phyloP scores from a whole-genome alignment of 2,329 filamentous ascomycete genomes.

The Teratosphaeria gauchensis region DNA sequence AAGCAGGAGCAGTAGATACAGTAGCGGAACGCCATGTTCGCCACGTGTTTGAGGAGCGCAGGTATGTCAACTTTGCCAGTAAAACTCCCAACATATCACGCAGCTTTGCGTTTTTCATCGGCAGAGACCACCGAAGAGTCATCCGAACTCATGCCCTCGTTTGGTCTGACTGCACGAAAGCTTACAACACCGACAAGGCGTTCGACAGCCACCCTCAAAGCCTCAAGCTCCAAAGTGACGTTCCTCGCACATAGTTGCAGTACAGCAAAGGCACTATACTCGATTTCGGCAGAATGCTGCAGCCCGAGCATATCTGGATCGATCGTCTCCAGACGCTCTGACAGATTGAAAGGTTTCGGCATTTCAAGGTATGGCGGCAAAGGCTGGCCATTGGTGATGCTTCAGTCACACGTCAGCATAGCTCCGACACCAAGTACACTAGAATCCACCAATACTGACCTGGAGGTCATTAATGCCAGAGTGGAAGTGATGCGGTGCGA shows the following conservation, averaged over 20 bases:
- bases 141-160: not conserved
- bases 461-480: slow-evolving; percentile 57
- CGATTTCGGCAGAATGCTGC: slow-evolving; percentile 38
- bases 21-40: too few species aligned
- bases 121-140: not conserved
- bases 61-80: too few species aligned
- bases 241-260: not conserved
- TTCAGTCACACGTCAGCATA: slow-evolving; percentile 60
- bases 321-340: slow-evolving; percentile 46
- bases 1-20: too few species aligned
- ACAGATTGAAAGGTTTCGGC: slow-evolving; percentile 52
- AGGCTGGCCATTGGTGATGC: slow-evolving; percentile 54
- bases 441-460: slow-evolving; percentile 59
- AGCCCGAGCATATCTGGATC: slow-evolving; percentile 44
- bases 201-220: slow-evolving; percentile 35
- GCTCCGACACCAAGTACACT: slow-evolving; percentile 46
- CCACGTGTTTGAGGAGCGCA: too few species aligned
- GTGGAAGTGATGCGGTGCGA: slow-evolving; percentile 56
- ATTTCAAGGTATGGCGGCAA: slow-evolving; percentile 61
- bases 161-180: slow-evolving; percentile 41
- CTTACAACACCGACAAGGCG: slow-evolving; percentile 61
- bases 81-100: not conserved
- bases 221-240: not conserved
- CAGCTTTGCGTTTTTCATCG: slow-evolving; percentile 4
- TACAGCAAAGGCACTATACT: not conserved